phyloP scores from a whole-genome alignment of 345 rosid genomes.

The Aurinia saxatilis region DNA sequence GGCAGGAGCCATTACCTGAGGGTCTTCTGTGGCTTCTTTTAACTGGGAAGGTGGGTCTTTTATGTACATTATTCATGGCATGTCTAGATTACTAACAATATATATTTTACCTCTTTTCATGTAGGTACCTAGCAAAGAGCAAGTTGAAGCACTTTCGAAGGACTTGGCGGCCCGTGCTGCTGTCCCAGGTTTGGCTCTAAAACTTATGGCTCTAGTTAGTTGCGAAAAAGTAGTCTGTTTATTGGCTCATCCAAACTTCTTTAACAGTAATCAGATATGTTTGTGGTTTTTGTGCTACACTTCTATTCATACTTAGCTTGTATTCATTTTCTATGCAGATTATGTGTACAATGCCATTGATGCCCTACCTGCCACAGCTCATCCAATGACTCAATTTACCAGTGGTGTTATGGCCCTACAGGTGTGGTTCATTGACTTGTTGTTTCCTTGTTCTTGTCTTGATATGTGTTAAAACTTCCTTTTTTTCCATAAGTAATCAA shows the following conservation, averaged over 20 bases:
- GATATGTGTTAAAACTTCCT: neutral
- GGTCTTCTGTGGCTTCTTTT: constrained; percentile 98
- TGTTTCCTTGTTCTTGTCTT: neutral
- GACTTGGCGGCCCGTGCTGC: constrained; percentile 75
- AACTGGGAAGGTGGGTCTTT: constrained; percentile 79
- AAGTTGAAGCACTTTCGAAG: constrained; percentile 76
- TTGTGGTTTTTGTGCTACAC: neutral
- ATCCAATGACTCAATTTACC: constrained; percentile 97
- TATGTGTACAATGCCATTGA: constrained; percentile 86
- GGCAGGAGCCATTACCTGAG: constrained; percentile 95
- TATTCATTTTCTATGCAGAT: constrained; percentile 39
- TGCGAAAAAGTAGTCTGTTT: neutral
- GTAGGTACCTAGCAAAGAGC: constrained; percentile 78
- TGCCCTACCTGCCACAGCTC: constrained; percentile 82
- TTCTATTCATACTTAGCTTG: neutral
- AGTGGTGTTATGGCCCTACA: constrained; percentile 99
- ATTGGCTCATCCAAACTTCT: neutral
- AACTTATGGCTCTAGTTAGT: neutral
- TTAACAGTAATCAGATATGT: neutral
- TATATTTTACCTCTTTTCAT: neutral
- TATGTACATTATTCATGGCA: neutral
- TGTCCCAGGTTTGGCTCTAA: constrained; percentile 63
- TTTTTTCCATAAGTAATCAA: neutral
- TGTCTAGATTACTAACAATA: neutral
- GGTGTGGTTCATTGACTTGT: constrained; percentile 36